phyloP scores from a whole-genome alignment of 108 stramenopile genomes.

The Aurantiochytrium sp. region DNA sequence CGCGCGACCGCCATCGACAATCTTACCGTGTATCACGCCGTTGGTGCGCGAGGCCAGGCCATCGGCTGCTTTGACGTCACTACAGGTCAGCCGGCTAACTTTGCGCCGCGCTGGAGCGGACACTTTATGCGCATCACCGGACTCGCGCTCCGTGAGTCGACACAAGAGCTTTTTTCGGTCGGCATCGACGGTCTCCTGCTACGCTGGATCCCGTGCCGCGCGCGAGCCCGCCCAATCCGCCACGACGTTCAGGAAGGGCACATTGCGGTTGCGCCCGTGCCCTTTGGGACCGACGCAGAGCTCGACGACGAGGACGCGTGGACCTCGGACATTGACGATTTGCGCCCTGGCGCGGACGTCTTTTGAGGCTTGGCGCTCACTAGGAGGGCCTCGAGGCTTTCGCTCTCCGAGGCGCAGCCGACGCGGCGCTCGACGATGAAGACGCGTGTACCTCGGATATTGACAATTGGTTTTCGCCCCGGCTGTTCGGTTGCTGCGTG shows the following conservation, averaged over 20 bases:
- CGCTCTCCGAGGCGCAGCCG: too few species aligned
- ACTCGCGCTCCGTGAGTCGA: not conserved
- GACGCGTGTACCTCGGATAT: not conserved
- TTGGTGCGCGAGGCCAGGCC: not conserved
- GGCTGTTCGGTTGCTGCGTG: not conserved
- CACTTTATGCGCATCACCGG: constrained; percentile 22
- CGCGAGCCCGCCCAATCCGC: too few species aligned
- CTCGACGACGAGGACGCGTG: not conserved
- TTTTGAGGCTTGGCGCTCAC: not conserved
- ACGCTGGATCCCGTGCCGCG: not conserved
- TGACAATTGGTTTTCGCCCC: not conserved
- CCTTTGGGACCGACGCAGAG: not conserved
- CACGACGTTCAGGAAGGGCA: too few species aligned
- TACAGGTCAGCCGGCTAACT: not conserved
- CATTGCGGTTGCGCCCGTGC: too few species aligned
- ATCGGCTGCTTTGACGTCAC: not conserved
- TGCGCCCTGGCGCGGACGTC: not conserved
- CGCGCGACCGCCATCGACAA: not conserved
- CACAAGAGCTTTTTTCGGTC: constrained; percentile 4
- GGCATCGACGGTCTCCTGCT: not conserved
- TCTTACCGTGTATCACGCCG: not conserved
- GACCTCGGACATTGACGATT: not conserved
- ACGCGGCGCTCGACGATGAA: not conserved
- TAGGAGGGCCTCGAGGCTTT: too few species aligned
- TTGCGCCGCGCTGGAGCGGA: not conserved